Evolutionary conservation across 2,329 filamentous ascomycete species (phyloP).

Genomic region (Curvularia eragrostidis): DNA sequence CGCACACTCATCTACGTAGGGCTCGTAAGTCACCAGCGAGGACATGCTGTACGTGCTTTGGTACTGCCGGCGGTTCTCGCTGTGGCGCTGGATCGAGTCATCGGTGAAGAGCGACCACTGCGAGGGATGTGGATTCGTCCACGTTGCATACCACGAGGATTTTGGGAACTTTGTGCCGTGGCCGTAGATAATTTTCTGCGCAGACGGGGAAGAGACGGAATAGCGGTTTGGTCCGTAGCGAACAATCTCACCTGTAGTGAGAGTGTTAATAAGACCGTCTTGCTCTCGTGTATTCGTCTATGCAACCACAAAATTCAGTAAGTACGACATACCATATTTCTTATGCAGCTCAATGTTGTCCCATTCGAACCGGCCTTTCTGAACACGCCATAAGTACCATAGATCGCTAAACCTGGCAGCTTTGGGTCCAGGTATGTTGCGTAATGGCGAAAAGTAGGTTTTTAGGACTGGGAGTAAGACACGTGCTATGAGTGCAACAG

Average conservation of each 20-base stretch:
- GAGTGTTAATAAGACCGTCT: background rate
- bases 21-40: constrained; percentile 47
- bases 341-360: constrained; percentile 23
- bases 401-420: constrained; percentile 18
- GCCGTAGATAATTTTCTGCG: constrained; percentile 27
- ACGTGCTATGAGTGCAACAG: constrained; percentile 10
- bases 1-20: constrained; percentile 50
- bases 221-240: constrained; percentile 21
- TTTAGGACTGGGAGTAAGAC: constrained; percentile 14
- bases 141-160: constrained; percentile 29
- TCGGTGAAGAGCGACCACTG: constrained; percentile 48
- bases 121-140: constrained; percentile 33
- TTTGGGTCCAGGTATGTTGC: constrained; percentile 18
- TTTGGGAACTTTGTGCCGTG: constrained; percentile 31
- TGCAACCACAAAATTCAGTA: background rate
- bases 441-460: constrained; percentile 13
- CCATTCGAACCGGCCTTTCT: constrained; percentile 10
- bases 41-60: constrained; percentile 19
- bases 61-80: constrained; percentile 43
- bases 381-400: constrained; percentile 23
- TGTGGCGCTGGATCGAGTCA: constrained; percentile 47
- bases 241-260: constrained; percentile 11
- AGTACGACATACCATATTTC: constrained; percentile 11
- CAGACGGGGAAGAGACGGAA: constrained; percentile 11
- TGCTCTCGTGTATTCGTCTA: background rate